Conservation (phyloP, 768 basidiomycete genomes). For the Hydnomerulius pinastri region DNA sequence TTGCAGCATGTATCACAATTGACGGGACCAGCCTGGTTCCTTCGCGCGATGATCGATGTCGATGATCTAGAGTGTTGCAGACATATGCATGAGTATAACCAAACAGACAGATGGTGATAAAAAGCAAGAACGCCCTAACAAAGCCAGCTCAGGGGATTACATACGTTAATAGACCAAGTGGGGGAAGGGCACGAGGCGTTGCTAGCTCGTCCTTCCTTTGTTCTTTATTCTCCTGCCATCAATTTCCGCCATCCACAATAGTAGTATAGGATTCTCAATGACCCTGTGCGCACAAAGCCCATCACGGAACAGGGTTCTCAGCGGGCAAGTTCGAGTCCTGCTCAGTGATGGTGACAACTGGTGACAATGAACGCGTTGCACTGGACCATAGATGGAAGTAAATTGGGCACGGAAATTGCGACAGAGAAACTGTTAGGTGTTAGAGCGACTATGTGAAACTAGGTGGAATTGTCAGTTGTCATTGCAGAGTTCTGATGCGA, state of each 20-base stretch:
- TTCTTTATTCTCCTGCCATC: neutral
- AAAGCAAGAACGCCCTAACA: neutral
- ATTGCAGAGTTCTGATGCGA: constrained; percentile 27
- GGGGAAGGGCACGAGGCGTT: neutral
- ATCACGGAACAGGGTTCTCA: neutral
- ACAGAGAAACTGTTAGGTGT: too few species aligned
- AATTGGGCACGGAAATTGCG: neutral
- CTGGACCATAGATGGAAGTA: too few species aligned
- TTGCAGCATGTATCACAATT: constrained; percentile 6
- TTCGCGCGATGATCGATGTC: too few species aligned
- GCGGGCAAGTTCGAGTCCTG: neutral
- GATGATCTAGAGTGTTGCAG: neutral
- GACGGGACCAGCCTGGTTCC: neutral
- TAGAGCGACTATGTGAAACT: constrained; percentile 14
- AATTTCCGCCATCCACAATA: neutral
- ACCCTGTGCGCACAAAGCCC: neutral
- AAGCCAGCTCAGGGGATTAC: too few species aligned
- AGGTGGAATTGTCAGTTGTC: constrained; percentile 14
- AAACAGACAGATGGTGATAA: neutral
- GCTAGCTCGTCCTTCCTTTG: neutral
- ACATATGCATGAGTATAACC: neutral
- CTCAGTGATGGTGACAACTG: too few species aligned
- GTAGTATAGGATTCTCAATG: neutral
- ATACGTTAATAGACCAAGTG: too few species aligned
- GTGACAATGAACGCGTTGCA: too few species aligned